These are phyloP conservation scores for Setaria viridis DNA, from an alignment of 202 grass and related monocot species.

Conservation along the genomic window DNA sequence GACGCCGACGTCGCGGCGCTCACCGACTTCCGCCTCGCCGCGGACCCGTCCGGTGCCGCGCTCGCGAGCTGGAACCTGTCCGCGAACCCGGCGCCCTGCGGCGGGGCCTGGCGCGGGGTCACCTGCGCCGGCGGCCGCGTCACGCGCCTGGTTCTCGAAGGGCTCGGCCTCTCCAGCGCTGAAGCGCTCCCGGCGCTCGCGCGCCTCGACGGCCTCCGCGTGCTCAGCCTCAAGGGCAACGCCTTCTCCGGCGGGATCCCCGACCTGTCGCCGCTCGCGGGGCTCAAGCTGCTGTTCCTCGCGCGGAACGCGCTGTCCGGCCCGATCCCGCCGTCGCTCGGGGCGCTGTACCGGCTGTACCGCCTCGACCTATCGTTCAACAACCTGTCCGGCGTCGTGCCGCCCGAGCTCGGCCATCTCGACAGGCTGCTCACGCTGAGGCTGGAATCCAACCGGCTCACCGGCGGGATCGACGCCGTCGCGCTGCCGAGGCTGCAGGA, in stretches of 20 bases:
- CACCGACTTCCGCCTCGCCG: constrained; percentile 60
- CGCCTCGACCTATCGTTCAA: constrained; percentile 85
- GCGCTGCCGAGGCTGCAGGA: constrained; percentile 69
- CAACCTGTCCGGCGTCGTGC: constrained; percentile 70
- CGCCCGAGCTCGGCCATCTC: constrained; percentile 58
- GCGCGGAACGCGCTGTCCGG: constrained; percentile 76
- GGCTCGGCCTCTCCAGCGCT: constrained; percentile 56
- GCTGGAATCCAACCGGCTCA: constrained; percentile 78
- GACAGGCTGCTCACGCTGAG: constrained; percentile 73
- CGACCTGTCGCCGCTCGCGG: constrained; percentile 74
- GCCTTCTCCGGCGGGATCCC: constrained; percentile 58
- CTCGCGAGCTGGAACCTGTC: constrained; percentile 74
- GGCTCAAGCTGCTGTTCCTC: constrained; percentile 90
- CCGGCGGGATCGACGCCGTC: constrained; percentile 60
- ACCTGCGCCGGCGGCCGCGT: constrained; percentile 74
- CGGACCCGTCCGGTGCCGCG: constrained; percentile 45
- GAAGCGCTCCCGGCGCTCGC: constrained; percentile 54
- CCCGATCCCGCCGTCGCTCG: constrained; percentile 56
- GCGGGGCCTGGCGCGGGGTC: constrained; percentile 70
- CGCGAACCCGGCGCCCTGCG: constrained; percentile 56
- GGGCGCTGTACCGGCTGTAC: constrained; percentile 61
- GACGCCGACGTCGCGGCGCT: constrained; percentile 60
- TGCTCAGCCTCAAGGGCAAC: constrained; percentile 93
- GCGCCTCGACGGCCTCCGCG: constrained; percentile 68
- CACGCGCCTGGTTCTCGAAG: constrained; percentile 86